Evolutionary conservation across 169 alveolate species (phyloP).

Genomic region (Plasmodium coatneyi): DNA sequence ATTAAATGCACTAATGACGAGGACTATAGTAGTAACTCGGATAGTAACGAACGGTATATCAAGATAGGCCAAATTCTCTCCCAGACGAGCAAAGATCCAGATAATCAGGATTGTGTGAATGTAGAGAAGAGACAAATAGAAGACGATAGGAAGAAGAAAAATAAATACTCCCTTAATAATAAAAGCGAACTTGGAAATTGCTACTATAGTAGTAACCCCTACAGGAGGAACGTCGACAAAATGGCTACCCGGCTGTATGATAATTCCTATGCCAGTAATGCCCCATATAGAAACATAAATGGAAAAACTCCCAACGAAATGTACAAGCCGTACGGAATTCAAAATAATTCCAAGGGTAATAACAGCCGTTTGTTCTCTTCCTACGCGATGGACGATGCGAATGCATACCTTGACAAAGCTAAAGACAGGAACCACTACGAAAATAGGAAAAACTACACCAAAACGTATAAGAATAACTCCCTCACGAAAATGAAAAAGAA

Average conservation of each 20-base stretch:
- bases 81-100: not conserved
- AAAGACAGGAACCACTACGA: not conserved
- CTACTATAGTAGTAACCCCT: slow-evolving; percentile 24
- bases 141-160: slow-evolving; percentile 22
- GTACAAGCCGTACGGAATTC: not conserved
- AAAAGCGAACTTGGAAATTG: not conserved
- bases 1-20: not conserved
- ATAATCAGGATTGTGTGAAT: slow-evolving; percentile 17
- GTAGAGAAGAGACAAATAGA: slow-evolving; percentile 49
- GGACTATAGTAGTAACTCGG: slow-evolving; percentile 18
- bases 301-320: not conserved
- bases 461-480: not conserved
- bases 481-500: not conserved
- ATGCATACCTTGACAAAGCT: not conserved
- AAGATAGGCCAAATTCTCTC: slow-evolving; percentile 23
- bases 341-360: not conserved
- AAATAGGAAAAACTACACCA: not conserved
- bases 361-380: not conserved
- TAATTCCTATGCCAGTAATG: not conserved
- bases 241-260: not conserved
- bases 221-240: not conserved
- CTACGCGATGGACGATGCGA: not conserved
- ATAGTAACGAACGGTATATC: slow-evolving; percentile 1
- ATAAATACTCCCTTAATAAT: not conserved
- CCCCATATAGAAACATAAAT: not conserved